Evolutionary conservation across 805 yeast genomes (phyloP).

Genomic region (Blastobotrys peoriensis): DNA sequence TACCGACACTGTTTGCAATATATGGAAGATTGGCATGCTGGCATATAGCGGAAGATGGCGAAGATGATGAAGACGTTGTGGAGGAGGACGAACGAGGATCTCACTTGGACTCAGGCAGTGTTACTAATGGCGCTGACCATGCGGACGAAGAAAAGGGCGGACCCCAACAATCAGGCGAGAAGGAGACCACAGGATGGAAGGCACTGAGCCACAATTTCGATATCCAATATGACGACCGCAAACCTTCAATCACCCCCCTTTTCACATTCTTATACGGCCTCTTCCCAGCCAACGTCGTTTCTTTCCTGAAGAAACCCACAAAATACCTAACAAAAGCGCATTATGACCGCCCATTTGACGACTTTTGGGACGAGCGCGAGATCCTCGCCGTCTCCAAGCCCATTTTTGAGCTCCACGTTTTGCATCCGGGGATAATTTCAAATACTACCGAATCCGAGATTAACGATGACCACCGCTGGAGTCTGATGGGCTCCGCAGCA

Average conservation of each 20-base stretch:
- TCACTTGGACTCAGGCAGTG: neutral
- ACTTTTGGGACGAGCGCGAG: slow-evolving; percentile 33
- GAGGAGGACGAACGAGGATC: slow-evolving; percentile 9
- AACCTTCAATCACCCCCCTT: slow-evolving; percentile 33
- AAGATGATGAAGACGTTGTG: slow-evolving; percentile 10
- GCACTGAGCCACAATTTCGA: slow-evolving; percentile 13
- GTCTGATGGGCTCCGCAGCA: slow-evolving; percentile 31
- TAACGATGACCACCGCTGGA: slow-evolving; percentile 27
- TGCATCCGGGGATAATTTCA: slow-evolving; percentile 46
- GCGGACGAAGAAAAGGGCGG: neutral
- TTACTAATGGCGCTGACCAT: neutral
- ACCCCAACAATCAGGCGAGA: neutral
- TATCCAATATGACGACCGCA: slow-evolving; percentile 13
- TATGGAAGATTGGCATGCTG: slow-evolving; percentile 41
- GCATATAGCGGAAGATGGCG: slow-evolving; percentile 17
- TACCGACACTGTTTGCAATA: slow-evolving; percentile 41
- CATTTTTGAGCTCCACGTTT: slow-evolving; percentile 32
- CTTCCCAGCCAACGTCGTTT: slow-evolving; percentile 45
- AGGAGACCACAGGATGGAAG: slow-evolving; percentile 22
- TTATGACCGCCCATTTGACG: slow-evolving; percentile 19
- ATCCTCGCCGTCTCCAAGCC: slow-evolving; percentile 27
- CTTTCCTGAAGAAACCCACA: slow-evolving; percentile 39
- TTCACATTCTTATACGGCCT: slow-evolving; percentile 51
- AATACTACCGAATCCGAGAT: slow-evolving; percentile 34
- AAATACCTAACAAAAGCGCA: slow-evolving; percentile 28